Conservation (phyloP, 2,329 filamentous ascomycete genomes). For the Arthrobotrys conoides region DNA sequence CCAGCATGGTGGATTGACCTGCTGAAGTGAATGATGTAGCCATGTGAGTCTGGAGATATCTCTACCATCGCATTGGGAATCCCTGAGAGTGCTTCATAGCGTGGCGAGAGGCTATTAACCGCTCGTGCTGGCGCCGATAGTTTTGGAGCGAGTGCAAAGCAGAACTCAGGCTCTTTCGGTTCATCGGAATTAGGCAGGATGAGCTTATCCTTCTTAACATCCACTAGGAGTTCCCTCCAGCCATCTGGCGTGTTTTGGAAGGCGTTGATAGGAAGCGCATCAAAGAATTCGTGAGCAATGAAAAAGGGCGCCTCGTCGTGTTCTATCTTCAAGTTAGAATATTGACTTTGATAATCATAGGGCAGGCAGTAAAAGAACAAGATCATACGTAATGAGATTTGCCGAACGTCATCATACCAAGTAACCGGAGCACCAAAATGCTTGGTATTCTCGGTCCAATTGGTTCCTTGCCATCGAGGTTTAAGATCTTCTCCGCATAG, state of each 20-base stretch:
- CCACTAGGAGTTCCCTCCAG: slow-evolving; percentile 71
- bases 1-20: slow-evolving; percentile 78
- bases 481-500: slow-evolving; percentile 44
- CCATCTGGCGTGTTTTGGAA: slow-evolving; percentile 77
- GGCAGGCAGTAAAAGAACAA: background rate
- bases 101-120: slow-evolving; percentile 83
- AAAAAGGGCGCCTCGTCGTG: slow-evolving; percentile 86
- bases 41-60: slow-evolving; percentile 86
- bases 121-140: slow-evolving; percentile 87
- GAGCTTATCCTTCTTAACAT: slow-evolving; percentile 66
- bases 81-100: slow-evolving; percentile 82
- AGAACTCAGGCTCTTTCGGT: slow-evolving; percentile 81
- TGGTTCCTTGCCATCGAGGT: slow-evolving; percentile 34
- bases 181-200: slow-evolving; percentile 63
- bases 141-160: slow-evolving; percentile 81
- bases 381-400: slow-evolving; percentile 41
- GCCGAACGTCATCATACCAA: slow-evolving; percentile 78
- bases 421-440: slow-evolving; percentile 37
- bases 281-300: slow-evolving; percentile 97
- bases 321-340: slow-evolving; percentile 67
- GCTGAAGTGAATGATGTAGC: slow-evolving; percentile 86
- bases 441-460: slow-evolving; percentile 32
- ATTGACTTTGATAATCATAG: background rate
- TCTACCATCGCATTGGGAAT: slow-evolving; percentile 82
- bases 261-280: slow-evolving; percentile 94